Evolutionary conservation across 1,284 basidiomycete genomes (phyloP).

Genomic region (Cryptococcus amylolentus): DNA sequence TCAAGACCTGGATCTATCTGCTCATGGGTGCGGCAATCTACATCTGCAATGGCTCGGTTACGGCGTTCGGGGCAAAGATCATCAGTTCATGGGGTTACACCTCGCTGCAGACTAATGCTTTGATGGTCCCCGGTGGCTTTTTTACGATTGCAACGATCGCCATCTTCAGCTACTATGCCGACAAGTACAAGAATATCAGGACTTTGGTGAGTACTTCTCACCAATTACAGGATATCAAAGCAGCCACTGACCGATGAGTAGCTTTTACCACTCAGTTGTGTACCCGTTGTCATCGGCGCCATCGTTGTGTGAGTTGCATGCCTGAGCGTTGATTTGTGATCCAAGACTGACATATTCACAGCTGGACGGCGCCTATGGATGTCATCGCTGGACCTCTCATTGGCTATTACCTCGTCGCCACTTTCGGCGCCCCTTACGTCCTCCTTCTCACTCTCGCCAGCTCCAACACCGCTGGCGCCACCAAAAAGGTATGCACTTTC

Average conservation of each 20-base stretch:
- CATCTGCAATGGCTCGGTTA: slow-evolving; percentile 48
- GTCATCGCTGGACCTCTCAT: slow-evolving; percentile 52
- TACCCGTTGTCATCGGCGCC: slow-evolving; percentile 54
- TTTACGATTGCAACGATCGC: slow-evolving; percentile 52
- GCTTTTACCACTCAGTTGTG: slow-evolving; percentile 51
- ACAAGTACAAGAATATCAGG: slow-evolving; percentile 44
- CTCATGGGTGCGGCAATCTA: slow-evolving; percentile 48
- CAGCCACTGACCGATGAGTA: slow-evolving; percentile 2
- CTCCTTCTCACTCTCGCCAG: slow-evolving; percentile 49
- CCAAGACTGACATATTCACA: background rate
- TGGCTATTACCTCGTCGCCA: slow-evolving; percentile 51
- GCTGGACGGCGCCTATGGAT: slow-evolving; percentile 52
- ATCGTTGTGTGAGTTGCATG: slow-evolving; percentile 26
- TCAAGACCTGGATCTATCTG: slow-evolving; percentile 53
- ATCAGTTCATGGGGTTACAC: slow-evolving; percentile 53
- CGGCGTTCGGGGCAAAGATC: slow-evolving; percentile 53
- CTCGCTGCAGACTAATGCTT: slow-evolving; percentile 49
- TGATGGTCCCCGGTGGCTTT: slow-evolving; percentile 51
- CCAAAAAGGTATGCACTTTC: slow-evolving; percentile 45
- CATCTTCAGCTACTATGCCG: slow-evolving; percentile 49
- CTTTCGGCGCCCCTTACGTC: slow-evolving; percentile 16
- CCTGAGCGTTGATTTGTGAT: background rate
- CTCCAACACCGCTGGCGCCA: slow-evolving; percentile 52
- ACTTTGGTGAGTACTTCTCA: slow-evolving; percentile 31
- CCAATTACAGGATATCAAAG: background rate